Conservation (phyloP, 2,329 filamentous ascomycete genomes). For the Tothia fuscella region DNA sequence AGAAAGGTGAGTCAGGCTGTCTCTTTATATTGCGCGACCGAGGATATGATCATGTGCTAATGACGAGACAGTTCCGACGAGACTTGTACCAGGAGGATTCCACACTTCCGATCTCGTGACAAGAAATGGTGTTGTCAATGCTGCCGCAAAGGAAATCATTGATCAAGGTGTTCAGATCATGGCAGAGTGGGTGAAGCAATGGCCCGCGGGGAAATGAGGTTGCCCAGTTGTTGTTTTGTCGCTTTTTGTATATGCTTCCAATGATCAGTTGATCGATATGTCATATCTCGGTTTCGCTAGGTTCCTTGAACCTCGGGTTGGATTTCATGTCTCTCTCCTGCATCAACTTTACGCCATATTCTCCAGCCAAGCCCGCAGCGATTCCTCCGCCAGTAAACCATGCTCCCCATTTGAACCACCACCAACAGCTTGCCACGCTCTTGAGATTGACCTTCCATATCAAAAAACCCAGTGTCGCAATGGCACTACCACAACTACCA, state of each 20-base stretch:
- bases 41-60: too few species aligned
- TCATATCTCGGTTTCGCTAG: too few species aligned
- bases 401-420: conserved; percentile 52
- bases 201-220: neutral
- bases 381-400: conserved; percentile 51
- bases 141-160: neutral
- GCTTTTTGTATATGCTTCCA: too few species aligned
- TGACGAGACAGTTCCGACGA: neutral
- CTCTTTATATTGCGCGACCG: too few species aligned
- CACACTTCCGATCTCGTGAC: neutral
- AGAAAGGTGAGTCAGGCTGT: conserved; percentile 36
- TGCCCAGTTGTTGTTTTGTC: too few species aligned
- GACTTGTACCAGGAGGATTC: neutral
- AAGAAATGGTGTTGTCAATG: neutral
- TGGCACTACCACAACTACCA: conserved; percentile 46
- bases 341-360: conserved; percentile 32
- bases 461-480: conserved; percentile 43
- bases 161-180: neutral
- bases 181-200: conserved; percentile 1
- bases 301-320: too few species aligned
- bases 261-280: too few species aligned
- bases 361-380: conserved; percentile 40
- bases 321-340: too few species aligned
- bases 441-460: conserved; percentile 47
- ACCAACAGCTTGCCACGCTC: conserved; percentile 47